These are phyloP conservation scores for Arthrobotrys conoides DNA, from an alignment of 2,329 filamentous ascomycete genomes.

Conservation along the genomic window DNA sequence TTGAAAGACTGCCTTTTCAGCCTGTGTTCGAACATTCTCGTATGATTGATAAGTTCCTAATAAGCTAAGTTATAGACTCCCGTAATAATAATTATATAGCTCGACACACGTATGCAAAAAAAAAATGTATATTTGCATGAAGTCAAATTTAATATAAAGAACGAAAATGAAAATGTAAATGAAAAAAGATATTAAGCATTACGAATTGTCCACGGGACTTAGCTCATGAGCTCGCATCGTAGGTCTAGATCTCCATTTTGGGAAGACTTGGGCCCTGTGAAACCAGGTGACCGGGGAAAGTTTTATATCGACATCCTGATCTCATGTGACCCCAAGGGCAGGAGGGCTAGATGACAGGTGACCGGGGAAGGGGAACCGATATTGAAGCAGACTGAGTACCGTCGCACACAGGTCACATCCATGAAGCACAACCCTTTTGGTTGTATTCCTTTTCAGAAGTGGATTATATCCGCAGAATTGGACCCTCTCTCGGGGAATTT, in stretches of 20 bases:
- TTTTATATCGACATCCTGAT: conserved; percentile 61
- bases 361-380: conserved; percentile 30
- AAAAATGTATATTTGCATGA: conserved; percentile 42
- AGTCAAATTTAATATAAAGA: conserved; percentile 30
- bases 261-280: conserved; percentile 43
- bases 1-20: conserved; percentile 44
- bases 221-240: conserved; percentile 22
- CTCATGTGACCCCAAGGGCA: conserved; percentile 59
- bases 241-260: conserved; percentile 48
- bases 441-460: conserved; percentile 18
- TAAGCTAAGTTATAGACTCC: conserved; percentile 50
- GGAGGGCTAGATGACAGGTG: conserved; percentile 50
- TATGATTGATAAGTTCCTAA: conserved; percentile 50
- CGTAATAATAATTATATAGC: conserved; percentile 37
- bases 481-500: conserved; percentile 58
- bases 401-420: conserved; percentile 30
- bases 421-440: conserved; percentile 16
- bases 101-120: conserved; percentile 18
- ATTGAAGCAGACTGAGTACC: not conserved
- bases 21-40: conserved; percentile 39
- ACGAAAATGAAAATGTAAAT: too few species aligned
- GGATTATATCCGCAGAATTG: conserved; percentile 22
- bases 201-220: conserved; percentile 35
- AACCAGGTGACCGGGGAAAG: conserved; percentile 57
- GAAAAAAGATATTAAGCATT: conserved; percentile 17